Conservation (phyloP, 1,284 basidiomycete species). For the Naganishia sp. region DNA sequence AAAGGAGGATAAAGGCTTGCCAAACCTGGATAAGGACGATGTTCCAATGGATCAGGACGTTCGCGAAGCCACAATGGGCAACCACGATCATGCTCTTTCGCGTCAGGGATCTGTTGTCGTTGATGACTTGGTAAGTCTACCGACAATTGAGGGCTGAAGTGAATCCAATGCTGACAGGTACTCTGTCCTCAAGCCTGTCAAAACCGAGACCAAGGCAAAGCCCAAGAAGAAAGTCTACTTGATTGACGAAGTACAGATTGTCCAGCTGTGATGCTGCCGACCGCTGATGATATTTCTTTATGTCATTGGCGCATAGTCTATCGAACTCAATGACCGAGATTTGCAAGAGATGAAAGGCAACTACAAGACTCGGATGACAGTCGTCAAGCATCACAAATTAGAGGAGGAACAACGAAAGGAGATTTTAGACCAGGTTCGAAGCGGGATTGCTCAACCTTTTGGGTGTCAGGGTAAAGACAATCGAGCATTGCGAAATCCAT, state of each 20-base stretch:
- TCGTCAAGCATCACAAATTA: conserved; percentile 1
- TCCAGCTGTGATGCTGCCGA: neutral
- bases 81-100: no score
- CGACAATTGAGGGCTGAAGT: no score
- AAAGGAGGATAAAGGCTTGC: no score
- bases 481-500: neutral
- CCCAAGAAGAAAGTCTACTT: conserved; percentile 3
- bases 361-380: conserved; percentile 22
- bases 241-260: conserved; percentile 13
- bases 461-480: neutral
- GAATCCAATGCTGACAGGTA: no score
- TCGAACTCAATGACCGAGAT: conserved; percentile 21
- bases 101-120: no score
- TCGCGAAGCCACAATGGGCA: no score
- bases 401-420: conserved; percentile 8
- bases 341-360: conserved; percentile 14
- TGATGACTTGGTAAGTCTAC: no score
- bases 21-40: no score
- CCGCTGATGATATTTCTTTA: neutral
- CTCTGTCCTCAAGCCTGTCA: neutral
- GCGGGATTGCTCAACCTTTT: conserved; percentile 20
- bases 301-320: neutral
- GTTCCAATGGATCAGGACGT: no score
- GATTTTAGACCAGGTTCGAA: conserved; percentile 5
- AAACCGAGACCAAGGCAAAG: neutral